These are phyloP conservation scores for Solanum chmielewskii DNA, from an alignment of 257 asterid species.

Conservation along the genomic window DNA sequence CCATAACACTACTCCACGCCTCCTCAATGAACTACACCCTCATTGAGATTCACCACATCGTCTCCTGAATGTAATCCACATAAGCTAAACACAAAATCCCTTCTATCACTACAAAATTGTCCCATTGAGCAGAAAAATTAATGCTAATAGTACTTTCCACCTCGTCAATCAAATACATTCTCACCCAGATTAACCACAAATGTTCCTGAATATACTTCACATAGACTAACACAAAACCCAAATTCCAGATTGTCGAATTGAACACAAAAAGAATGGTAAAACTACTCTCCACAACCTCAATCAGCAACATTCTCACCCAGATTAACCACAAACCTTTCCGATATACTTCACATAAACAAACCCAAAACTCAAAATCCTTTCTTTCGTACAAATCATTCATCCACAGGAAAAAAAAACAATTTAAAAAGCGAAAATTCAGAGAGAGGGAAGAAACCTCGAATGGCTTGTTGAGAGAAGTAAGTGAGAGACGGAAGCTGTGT, in stretches of 20 bases:
- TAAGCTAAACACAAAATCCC: background rate
- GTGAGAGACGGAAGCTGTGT: background rate
- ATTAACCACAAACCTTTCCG: background rate
- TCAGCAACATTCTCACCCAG: background rate
- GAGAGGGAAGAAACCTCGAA: background rate
- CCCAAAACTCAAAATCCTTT: background rate
- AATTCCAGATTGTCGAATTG: background rate
- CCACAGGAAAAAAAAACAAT: background rate
- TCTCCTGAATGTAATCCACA: background rate
- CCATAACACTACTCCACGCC: background rate
- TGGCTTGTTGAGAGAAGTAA: background rate
- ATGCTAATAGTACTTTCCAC: background rate
- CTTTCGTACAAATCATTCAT: background rate
- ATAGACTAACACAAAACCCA: background rate
- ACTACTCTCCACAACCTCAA: background rate
- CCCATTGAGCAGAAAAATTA: background rate
- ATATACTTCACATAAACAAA: background rate
- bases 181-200: background rate
- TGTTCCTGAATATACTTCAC: background rate
- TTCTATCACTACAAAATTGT: background rate
- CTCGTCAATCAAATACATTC: background rate
- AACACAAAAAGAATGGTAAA: background rate
- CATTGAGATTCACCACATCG: background rate
- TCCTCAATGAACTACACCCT: background rate
- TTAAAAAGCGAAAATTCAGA: background rate